Evolutionary conservation across 1,139 yeast species (phyloP), one percentile per base, ranked within the genome.

Genomic region (Yamadazyma triangularis): DNA sequence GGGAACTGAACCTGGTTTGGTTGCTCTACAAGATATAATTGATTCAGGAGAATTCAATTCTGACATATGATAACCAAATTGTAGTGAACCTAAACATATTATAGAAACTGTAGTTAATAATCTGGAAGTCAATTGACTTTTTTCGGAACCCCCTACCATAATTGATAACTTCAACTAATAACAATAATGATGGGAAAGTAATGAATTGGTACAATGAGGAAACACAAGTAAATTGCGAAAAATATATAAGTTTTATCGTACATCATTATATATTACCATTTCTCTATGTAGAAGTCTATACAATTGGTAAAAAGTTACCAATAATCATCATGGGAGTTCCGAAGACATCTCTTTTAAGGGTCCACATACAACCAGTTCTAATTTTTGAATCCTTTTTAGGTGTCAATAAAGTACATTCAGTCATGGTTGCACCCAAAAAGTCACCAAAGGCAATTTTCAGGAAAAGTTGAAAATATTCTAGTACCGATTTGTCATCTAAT

Each of bases 371-470:
- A 13, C 88, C 76, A 1, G 95, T 84, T 26, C 80, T 63, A 28
- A 88, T 73, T 36, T 68, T 64, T 15, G 58, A 62, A 24, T 61
- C 64, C 8, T 47, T 41, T 25, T 65, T 64, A 3, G 83, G 80
- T 1, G 89, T 77, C 30, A 84, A 54, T 29, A 85, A 63, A 0
- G 89, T 81, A 56, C 94, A 87, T 39, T 80, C 87, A n/a, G 87
- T 77, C 85, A 87, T 86, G 13, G 85, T 82, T n/a, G 87, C 87
- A 9, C 96, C 96, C 31, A 83, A 66, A 41, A 87, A 84, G 51
- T 88, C 96, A 14, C 95, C 95, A 59, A 87, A 88, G 4, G 96
- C 95, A 34, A 88, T 83, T 36, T 79, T 76, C 44, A 85, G 77
- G 50, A 89, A 89, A 26, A 87, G 64, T 50, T 85, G 83, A 58